Evolutionary conservation across 2,329 filamentous ascomycete species (phyloP), one percentile per base, ranked within the genome.

Genomic region (Microsporum canis): DNA sequence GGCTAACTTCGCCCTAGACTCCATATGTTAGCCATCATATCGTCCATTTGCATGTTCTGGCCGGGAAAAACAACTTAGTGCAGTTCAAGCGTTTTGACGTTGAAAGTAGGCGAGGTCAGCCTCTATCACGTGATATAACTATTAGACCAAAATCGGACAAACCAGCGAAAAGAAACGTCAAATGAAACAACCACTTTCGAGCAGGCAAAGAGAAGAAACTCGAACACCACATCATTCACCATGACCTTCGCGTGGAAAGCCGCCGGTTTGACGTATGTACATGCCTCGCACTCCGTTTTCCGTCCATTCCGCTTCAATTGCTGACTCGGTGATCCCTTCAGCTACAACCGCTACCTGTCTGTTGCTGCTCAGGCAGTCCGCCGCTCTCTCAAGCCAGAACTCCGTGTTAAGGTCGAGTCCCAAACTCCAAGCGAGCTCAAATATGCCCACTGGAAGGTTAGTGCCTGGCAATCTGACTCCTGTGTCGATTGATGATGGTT

Each of bases 281-380:
- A 6, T 31, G 49, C 14, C n/a, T 27, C 14, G 49, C 49, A 31
- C 43, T 17, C 39, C 29, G 27, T 12, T 27, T 60, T 33, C 83
- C 57, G 63, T 65, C 64, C 69, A 64, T 47, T 12, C 47, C 14
- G 41, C 3, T 43, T 49, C 49, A 55, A 60, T 57, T 61, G 59
- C 60, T 61, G 43, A 64, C 57, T 71, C 66, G 69, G 38, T 58
- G 61, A 60, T 51, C 59, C 57, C 61, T 69, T 75, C 77, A 99
- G 94, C 81, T 99, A 99, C 89, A 99, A 99, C 88, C 94, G 91
- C 82, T 97, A 96, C 87, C 87, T 99, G 76, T 86, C 91, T 74
- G 85, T 99, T 80, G 91, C 94, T 73, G 86, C 91, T 78, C 91
- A 91, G 78, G 88, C 89, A 74, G 89, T 99, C 77, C 94, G 95